These are phyloP conservation scores for Beta vulgaris DNA, from an alignment of 148 eudicot species.

Conservation along the genomic window DNA sequence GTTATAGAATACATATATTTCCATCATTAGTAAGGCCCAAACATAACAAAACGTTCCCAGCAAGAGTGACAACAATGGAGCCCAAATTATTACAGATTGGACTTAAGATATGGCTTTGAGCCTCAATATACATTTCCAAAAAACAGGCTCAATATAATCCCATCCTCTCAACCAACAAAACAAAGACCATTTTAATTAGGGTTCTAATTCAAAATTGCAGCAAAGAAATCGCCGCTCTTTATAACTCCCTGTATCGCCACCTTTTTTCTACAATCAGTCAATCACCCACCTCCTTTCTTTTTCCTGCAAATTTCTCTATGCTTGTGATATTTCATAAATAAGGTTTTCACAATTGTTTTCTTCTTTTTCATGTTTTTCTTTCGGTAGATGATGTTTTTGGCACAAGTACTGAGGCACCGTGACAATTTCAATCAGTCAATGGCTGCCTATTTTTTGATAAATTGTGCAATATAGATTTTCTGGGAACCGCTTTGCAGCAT, in stretches of 20 bases:
- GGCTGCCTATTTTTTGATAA: slow-evolving; percentile 1
- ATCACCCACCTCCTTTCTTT: too few species aligned
- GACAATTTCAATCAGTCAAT: not conserved
- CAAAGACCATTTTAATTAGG: not conserved
- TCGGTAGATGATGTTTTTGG: not conserved
- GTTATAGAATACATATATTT: too few species aligned
- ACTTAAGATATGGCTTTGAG: too few species aligned
- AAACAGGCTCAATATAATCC: too few species aligned
- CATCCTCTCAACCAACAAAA: not conserved
- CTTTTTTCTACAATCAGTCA: not conserved
- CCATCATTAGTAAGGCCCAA: too few species aligned
- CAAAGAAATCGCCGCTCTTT: not conserved
- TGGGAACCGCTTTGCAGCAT: slow-evolving; percentile 35
- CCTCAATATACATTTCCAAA: too few species aligned
- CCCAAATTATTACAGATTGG: too few species aligned
- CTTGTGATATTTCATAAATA: not conserved
- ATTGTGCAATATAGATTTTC: slow-evolving; percentile 22
- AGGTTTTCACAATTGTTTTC: not conserved
- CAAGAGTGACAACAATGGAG: too few species aligned
- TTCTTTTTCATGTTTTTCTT: not conserved
- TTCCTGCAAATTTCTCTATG: not conserved
- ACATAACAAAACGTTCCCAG: too few species aligned
- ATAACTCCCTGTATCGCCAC: not conserved
- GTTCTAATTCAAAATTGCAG: not conserved
- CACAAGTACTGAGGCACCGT: slow-evolving; percentile 25